Evolutionary conservation across 768 basidiomycete species (phyloP), one percentile per base, ranked within the genome.

Genomic region (Mycena polygramma): DNA sequence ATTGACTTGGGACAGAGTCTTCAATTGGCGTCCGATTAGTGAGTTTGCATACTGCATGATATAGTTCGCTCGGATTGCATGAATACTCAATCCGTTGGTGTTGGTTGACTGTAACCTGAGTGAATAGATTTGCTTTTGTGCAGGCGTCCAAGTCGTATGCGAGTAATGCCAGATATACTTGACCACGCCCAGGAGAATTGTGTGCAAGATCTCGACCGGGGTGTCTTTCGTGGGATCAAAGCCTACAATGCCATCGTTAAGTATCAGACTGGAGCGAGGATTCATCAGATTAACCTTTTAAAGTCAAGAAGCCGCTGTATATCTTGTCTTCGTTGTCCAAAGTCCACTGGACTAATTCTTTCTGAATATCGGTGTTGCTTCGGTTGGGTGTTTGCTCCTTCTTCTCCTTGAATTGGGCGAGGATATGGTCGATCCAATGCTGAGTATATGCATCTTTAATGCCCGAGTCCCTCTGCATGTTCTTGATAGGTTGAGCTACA

Each of bases 401-500:
- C 71, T 74, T 57, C 41, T 59, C 52, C 20, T 75, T 68, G 37
- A 78, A 70, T 37, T 70, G 59, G 15, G 63, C 57, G 4, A 83
- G 71, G 8, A 85, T 75, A 0, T 71, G 36, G 4, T 82, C 77
- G 66, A 85, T 84, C 82, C 81, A 85, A 48, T 75, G 62, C 66
- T 84, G 80, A 0, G 82, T 79, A 54, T 79, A 78, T 22, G 61
- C 59, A 70, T 85, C 84, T 67, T 86, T 85, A 35, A 84, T 68
- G 14, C 85, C 83, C 4, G 74, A 78, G 6, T 68, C 66, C 0
- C 78, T 79, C 65, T 85, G 83, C 2, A 54, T 26, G 10, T 75
- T 67, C 5, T 74, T 65, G 0, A 86, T 79, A 0, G 36, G 68
- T 0, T 77, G 61, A 17, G 79, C 72, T 24, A 81, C 75, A 37